Base-by-base conservation (phyloP, 345 rosid species). In the Microthlaspi erraticum region DNA sequence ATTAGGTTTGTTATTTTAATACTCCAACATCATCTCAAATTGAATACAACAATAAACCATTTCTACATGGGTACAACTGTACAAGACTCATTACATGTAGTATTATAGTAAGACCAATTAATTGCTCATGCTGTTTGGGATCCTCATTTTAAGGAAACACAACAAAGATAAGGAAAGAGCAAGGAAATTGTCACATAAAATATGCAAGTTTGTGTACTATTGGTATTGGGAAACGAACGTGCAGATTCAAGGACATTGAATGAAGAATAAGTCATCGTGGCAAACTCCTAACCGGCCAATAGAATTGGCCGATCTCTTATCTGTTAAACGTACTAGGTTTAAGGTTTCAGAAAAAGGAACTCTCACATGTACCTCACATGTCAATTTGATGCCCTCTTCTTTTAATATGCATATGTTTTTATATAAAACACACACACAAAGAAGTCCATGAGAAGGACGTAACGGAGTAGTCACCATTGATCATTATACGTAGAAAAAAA, bases 151-250 rank as follows among this genome's bases (percentile, higher is more conserved):
- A 5, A 56, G 6, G 8, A 49, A 18, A 18, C 7, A n/a, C 54
- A 49, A 23, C 3, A 23, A 23, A 20, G 13, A 33, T 5, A 48
- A 23, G 26, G 7, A 33, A 34, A 68, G 12, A 56, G 37, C 9
- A 56, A 56, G 17, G 12, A 45, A 31, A 23, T 23, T 23, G 26
- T 23, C 26, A 23, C 2, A 20, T 32, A 13, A 52, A 58, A 48
- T 23, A 59, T 70, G 52, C 29, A 71, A 49, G 43, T 73, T 48
- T 57, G 45, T 39, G 2, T 57, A 57, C 60, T 73, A 53, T 65
- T 49, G 58, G 44, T 29, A 29, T 39, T 65, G 59, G 72, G 54
- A 66, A 73, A 66, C 31, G 72, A 73, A 66, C 31, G 72, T 57
- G 66, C 19, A 48, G 52, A 58, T 49, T 57, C 53, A 57, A 49